phyloP scores from a whole-genome alignment of 495 filamentous ascomycete genomes.

The Pyrenula massariospora region DNA sequence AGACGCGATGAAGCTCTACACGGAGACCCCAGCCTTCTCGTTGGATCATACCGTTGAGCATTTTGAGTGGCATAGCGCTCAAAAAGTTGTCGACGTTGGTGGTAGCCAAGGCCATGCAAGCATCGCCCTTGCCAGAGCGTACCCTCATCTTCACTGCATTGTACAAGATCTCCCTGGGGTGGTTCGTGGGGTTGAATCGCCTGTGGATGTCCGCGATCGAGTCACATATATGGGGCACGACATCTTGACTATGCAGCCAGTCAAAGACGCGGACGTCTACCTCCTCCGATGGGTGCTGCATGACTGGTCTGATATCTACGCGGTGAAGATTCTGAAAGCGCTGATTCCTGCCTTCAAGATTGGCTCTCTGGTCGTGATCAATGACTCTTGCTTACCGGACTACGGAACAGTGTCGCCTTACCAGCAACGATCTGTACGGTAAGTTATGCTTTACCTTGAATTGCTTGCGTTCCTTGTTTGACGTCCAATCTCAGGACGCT shows the following conservation, averaged over 20 bases:
- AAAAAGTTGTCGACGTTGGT: constrained; percentile 27
- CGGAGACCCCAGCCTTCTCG: constrained; percentile 5
- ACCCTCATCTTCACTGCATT: constrained; percentile 15
- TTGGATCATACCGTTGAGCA: constrained; percentile 12
- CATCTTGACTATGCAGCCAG: constrained; percentile 35
- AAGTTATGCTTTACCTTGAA: not conserved
- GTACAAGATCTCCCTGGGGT: constrained; percentile 14
- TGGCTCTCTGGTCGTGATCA: constrained; percentile 34
- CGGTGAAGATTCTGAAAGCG: constrained; percentile 26
- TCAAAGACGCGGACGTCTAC: constrained; percentile 38
- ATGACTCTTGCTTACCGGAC: constrained; percentile 14
- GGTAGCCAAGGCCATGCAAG: constrained; percentile 16
- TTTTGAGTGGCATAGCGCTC: constrained; percentile 16
- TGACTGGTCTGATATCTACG: constrained; percentile 33
- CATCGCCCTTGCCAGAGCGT: constrained; percentile 18
- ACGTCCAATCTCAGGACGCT: constrained; percentile 4
- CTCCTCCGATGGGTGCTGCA: constrained; percentile 42
- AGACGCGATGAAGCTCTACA: constrained; percentile 12
- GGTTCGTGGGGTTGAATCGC: constrained; percentile 25
- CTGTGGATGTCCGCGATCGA: constrained; percentile 17
- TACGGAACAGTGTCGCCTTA: not conserved
- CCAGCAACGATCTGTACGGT: constrained; percentile 1
- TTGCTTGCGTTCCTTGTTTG: constrained; percentile 11
- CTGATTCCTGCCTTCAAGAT: constrained; percentile 29
- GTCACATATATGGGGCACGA: constrained; percentile 33